Base-by-base conservation (phyloP, 768 basidiomycete genomes). In the Amanita inopinata region DNA sequence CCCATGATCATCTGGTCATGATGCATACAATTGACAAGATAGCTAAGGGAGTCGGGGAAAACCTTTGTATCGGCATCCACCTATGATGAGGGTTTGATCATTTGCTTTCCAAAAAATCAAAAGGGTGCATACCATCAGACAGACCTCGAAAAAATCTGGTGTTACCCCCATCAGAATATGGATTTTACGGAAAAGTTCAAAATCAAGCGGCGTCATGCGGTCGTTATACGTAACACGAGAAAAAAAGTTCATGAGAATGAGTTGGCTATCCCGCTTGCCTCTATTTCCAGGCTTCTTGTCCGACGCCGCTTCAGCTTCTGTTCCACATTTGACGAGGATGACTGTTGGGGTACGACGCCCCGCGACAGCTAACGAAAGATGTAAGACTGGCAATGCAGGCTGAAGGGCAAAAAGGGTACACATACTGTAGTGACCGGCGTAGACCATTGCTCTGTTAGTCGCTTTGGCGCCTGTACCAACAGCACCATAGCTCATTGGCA, bases 161-260 rank as follows among this genome's bases (percentile, higher is more conserved):
- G 96, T 98, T 6, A 98, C 89, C n/a, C 96, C 94, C 88, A 96
- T 97, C 24, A 99, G 73, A 22, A 83, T 73, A 53, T 98, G 92
- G 2, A 91, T 80, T 68, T 98, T 98, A 40, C 96, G 79, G 72
- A 99, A 99, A 25, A 99, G 70, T 64, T 99, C 96, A 57, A 90
- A 99, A 59, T 99, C 96, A 53, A 99, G 74, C 5, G 96, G 96
- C 19, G 77, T 76, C 93, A 99, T 98, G 46, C 94, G 86, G 59
- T 99, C 96, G 61, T 99, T 98, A 64, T 98, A 99, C 12, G 96
- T 99, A 53, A 99, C 96, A 34, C 89, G 81, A 37, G 91, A 94
- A 69, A 98, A 98, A 62, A 99, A 99, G 66, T 97, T 96, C 96
- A 99, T 99, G 54, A 99, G 74, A 56, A 99, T 88, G 51, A 99